Evolutionary conservation across 352 stramenopile species (phyloP).

Genomic region (Globisporangium heterothallicum): DNA sequence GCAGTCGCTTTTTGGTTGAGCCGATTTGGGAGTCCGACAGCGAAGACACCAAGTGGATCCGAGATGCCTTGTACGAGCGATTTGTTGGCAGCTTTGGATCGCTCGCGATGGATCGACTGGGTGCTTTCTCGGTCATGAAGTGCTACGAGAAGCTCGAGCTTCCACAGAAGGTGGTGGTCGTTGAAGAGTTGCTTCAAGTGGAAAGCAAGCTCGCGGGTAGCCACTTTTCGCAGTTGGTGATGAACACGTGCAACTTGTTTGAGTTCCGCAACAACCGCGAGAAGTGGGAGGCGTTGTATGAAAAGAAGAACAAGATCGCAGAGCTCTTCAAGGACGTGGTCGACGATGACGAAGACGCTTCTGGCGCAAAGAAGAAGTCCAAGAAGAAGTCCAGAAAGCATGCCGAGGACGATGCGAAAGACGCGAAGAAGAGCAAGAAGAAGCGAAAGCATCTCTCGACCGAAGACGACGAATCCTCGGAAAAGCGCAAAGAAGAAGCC

Average conservation of each 20-base stretch:
- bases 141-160: constrained; percentile 64
- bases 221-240: constrained; percentile 78
- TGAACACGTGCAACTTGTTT: constrained; percentile 73
- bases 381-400: constrained; percentile 6
- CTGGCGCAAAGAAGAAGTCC: constrained; percentile 2
- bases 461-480: constrained; percentile 17
- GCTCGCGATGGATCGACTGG: constrained; percentile 66
- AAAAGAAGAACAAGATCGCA: constrained; percentile 77
- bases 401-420: neutral
- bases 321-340: constrained; percentile 77
- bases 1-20: constrained; percentile 71
- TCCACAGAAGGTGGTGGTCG: constrained; percentile 60
- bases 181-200: constrained; percentile 59
- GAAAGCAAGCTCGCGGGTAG: constrained; percentile 69
- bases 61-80: constrained; percentile 53
- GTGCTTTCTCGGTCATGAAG: constrained; percentile 81
- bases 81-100: constrained; percentile 68
- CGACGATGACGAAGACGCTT: constrained; percentile 22
- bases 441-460: constrained; percentile 33
- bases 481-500: constrained; percentile 25
- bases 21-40: constrained; percentile 73
- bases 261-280: constrained; percentile 78
- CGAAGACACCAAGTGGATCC: constrained; percentile 49
- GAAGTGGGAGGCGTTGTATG: constrained; percentile 69
- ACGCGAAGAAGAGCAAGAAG: constrained; percentile 31